A percentile compares a stretch with the other conserved stretches of the same genome.
Conservation (phyloP, 2,329 filamentous ascomycete species). For the Colletotrichum musicola region DNA sequence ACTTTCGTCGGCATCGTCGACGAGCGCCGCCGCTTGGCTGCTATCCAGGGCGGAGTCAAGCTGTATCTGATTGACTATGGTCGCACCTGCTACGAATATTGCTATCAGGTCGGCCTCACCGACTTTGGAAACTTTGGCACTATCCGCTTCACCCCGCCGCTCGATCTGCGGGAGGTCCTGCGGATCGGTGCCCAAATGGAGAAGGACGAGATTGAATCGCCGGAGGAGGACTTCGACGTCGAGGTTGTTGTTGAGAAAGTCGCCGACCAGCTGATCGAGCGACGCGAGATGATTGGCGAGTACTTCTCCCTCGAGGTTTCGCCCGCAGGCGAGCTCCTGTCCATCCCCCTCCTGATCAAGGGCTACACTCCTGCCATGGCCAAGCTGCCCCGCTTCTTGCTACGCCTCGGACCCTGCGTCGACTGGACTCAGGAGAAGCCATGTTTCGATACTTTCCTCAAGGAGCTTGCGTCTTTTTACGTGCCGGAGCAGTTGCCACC, state of each 20-base stretch:
- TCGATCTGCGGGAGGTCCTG: conserved; percentile 79
- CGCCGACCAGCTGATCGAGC: conserved; percentile 75
- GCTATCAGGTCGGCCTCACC: conserved; percentile 94
- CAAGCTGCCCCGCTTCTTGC: conserved; percentile 89
- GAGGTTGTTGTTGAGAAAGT: conserved; percentile 76
- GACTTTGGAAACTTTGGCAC: conserved; percentile 95
- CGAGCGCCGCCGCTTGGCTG: conserved; percentile 85
- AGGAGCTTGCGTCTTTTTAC: conserved; percentile 90
- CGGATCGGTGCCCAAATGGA: conserved; percentile 80
- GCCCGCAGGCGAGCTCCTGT: conserved; percentile 79
- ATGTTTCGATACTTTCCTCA: conserved; percentile 88
- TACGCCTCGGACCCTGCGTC: conserved; percentile 88
- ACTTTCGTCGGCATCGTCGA: conserved; percentile 96
- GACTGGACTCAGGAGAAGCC: conserved; percentile 86
- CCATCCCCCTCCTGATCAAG: conserved; percentile 87
- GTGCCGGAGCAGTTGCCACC: conserved; percentile 86
- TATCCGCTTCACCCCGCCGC: conserved; percentile 82
- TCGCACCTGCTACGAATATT: conserved; percentile 86
- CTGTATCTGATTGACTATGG: conserved; percentile 95
- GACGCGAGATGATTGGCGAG: conserved; percentile 88
- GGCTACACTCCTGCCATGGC: conserved; percentile 88
- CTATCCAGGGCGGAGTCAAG: conserved; percentile 92
- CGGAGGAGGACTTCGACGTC: conserved; percentile 73
- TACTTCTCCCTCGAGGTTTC: conserved; percentile 93
- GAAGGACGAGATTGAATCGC: conserved; percentile 56